These are phyloP conservation scores for Purpureocillium takamizusanense DNA, from an alignment of 2,329 filamentous ascomycete species.

Conservation along the genomic window DNA sequence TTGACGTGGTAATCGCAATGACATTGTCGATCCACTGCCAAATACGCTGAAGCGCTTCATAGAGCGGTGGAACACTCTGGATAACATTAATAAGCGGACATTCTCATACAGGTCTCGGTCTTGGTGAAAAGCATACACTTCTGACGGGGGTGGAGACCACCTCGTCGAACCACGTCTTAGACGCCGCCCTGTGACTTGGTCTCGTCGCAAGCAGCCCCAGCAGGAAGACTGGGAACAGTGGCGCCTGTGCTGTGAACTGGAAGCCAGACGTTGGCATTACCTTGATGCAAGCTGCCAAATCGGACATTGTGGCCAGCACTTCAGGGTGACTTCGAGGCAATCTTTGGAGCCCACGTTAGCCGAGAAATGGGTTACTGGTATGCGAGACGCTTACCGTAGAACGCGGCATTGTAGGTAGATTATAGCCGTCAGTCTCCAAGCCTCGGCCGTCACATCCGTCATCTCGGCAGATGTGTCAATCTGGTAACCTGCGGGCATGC, in stretches of 20 bases:
- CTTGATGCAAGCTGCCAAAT: conserved; percentile 26
- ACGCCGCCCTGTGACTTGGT: conserved; percentile 17
- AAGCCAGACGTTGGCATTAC: conserved; percentile 31
- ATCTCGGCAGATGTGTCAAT: conserved; percentile 21
- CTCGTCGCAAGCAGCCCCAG: conserved; percentile 25
- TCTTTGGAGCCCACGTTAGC: conserved; percentile 10
- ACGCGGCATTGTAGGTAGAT: conserved; percentile 30
- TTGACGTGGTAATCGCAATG: conserved; percentile 8
- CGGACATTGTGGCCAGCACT: conserved; percentile 19
- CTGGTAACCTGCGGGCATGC: conserved; percentile 10
- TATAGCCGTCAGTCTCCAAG: conserved; percentile 29
- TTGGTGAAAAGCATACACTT: conserved; percentile 20
- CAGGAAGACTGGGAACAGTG: conserved; percentile 31
- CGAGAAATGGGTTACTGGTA: too few relatives aligned
- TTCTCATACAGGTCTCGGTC: conserved; percentile 2
- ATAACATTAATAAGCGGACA: conserved; percentile 9
- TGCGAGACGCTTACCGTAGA: conserved; percentile 18
- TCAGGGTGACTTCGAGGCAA: conserved; percentile 26
- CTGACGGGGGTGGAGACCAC: conserved; percentile 27
- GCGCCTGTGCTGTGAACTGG: conserved; percentile 31
- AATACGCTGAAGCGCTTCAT: conserved; percentile 21
- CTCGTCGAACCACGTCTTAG: conserved; percentile 24
- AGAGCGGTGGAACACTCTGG: conserved; percentile 31
- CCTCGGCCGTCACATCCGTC: conserved; percentile 31
- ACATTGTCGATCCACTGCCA: conserved; percentile 25